phyloP scores from a whole-genome alignment of 2,329 filamentous ascomycete genomes.

The Botrytis tulipae region DNA sequence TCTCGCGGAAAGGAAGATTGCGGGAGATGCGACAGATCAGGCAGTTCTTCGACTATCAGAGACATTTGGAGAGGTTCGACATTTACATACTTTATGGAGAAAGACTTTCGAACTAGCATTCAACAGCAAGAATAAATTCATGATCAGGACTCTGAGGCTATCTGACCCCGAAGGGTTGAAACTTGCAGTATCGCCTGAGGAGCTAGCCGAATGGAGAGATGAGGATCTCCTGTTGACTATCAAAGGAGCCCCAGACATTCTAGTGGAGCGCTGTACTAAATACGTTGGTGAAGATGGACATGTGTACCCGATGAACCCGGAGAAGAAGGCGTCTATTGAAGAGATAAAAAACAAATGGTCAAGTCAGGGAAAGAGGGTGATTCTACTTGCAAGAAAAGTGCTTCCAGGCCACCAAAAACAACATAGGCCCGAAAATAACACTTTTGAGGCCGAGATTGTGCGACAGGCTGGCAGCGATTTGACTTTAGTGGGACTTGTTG shows the following conservation, averaged over 20 bases:
- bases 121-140: slow-evolving; percentile 81
- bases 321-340: slow-evolving; percentile 49
- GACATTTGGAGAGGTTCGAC: slow-evolving; percentile 55
- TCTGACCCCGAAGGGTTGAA: slow-evolving; percentile 32
- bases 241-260: slow-evolving; percentile 70
- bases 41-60: slow-evolving; percentile 72
- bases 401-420: slow-evolving; percentile 21
- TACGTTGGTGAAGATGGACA: slow-evolving; percentile 57
- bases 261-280: slow-evolving; percentile 63
- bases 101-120: slow-evolving; percentile 67
- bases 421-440: slow-evolving; percentile 38
- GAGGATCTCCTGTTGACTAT: slow-evolving; percentile 55
- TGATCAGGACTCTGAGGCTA: slow-evolving; percentile 62
- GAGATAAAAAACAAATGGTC: slow-evolving; percentile 65
- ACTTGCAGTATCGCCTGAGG: slow-evolving; percentile 21
- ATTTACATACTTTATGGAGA: slow-evolving; percentile 60
- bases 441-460: slow-evolving; percentile 54
- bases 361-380: slow-evolving; percentile 62
- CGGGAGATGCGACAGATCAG: slow-evolving; percentile 73
- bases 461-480: slow-evolving; percentile 49
- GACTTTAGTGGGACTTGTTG: slow-evolving; percentile 54
- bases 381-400: slow-evolving; percentile 60
- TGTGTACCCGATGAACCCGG: slow-evolving; percentile 47
- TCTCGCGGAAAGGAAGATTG: slow-evolving; percentile 59
- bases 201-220: slow-evolving; percentile 20